A percentile compares a stretch with the other conserved stretches of the same genome.
Conservation (phyloP, 129 eudicot species). For the Heracleum sosnowskyi region DNA sequence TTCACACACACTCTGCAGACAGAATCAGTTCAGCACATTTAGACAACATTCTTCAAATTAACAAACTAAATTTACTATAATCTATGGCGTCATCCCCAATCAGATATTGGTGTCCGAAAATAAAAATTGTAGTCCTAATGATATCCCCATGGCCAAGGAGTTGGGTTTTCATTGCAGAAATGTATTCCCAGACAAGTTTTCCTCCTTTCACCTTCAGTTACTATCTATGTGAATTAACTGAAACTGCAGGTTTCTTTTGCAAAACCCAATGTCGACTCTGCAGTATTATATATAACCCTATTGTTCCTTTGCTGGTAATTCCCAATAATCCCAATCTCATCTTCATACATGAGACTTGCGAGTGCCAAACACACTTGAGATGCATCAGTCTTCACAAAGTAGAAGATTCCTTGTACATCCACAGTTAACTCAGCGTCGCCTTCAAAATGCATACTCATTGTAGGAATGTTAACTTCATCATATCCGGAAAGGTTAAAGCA, state of each 20-base stretch:
- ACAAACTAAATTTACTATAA: conserved; percentile 13
- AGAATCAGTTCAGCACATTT: conserved; percentile 11
- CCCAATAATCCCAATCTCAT: conserved; percentile 76
- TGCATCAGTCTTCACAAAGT: conserved; percentile 62
- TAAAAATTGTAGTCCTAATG: background rate
- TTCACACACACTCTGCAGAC: background rate
- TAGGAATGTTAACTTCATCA: conserved; percentile 64
- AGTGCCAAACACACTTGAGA: conserved; percentile 92
- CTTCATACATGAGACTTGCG: conserved; percentile 61
- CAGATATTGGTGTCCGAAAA: background rate
- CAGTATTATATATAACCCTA: conserved; percentile 72
- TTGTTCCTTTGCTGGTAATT: conserved; percentile 85
- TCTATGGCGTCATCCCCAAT: conserved; percentile 21
- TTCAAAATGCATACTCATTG: conserved; percentile 43
- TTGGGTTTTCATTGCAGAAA: conserved; percentile 12
- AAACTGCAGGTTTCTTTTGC: conserved; percentile 74
- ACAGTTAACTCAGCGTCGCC: conserved; percentile 41
- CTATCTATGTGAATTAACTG: conserved; percentile 6
- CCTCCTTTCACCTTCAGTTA: conserved; percentile 6
- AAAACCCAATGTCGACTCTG: conserved; percentile 57
- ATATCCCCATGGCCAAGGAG: conserved; percentile 6
- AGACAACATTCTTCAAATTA: conserved; percentile 8
- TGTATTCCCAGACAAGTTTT: conserved; percentile 15
- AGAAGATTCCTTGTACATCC: conserved; percentile 66
- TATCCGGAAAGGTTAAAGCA: conserved; percentile 70